Base-by-base conservation (phyloP, 305 asterid genomes). In the Fraxinus paxiana region DNA sequence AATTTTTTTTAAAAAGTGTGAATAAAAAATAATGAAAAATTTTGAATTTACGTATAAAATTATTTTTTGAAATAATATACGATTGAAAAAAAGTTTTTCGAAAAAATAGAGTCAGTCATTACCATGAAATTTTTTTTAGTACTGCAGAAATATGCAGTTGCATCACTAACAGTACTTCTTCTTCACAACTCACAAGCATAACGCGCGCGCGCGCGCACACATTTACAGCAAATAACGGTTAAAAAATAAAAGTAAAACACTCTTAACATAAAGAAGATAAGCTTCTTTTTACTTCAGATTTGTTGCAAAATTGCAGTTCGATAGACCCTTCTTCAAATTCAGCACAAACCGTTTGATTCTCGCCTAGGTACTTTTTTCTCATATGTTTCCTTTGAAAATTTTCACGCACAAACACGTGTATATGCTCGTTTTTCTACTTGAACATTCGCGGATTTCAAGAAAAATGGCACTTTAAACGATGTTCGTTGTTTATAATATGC, bases 181-280 rank as follows among this genome's bases (percentile, higher is more conserved):
- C 30, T 26, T 26, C 30, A 26, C 30, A 26, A 26, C 30, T 26
- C 30, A 26, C 30, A 26, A 26, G 30, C 30, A 26, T 26, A 26
- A 26, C 30, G 30, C 1, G 30, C 30, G 30, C 30, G 30, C 30
- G 30, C 7, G 8, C 67, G 2, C 67, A 56, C 65, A 17, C 3
- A 18, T 56, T 59, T 59, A 20, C 70, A 20, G 31, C 15, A 8
- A 59, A 20, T 18, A 18, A 6, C 9, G 82, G 77, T 87, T 82
- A 51, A 5, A 51, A 4, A 12, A 41, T 41, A 0, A 22, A 63
- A 63, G 72, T 63, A 1, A 0, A 26, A 37, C 6, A 12, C 37
- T 12, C 17, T 65, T 31, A 65, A 2, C 9, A 65, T 65, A 65
- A 65, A 28, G 37, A 26, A 65, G 37, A 65, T 37, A 28, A 28